phyloP scores from a whole-genome alignment of 2,329 filamentous ascomycete species.

The Fusarium nanum region DNA sequence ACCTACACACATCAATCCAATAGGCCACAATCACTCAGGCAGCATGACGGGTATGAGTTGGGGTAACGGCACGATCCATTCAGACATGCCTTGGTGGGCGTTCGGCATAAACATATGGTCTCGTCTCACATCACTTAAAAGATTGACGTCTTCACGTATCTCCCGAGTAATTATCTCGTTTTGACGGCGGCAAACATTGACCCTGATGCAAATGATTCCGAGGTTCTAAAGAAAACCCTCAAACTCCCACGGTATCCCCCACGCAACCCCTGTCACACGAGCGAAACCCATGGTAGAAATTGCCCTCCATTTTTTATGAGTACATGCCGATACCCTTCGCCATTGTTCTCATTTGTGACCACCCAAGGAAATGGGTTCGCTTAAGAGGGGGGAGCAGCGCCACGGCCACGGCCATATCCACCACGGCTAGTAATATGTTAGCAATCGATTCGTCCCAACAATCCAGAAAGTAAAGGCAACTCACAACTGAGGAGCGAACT shows the following conservation, averaged over 20 bases:
- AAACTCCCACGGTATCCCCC: constrained; percentile 60
- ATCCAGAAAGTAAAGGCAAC: constrained; percentile 48
- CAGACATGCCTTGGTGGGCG: constrained; percentile 21
- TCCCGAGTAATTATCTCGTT: constrained; percentile 50
- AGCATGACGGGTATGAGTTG: not conserved
- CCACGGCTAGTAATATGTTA: constrained; percentile 72
- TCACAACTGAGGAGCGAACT: constrained; percentile 92
- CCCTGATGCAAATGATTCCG: constrained; percentile 62
- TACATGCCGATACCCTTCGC: constrained; percentile 61
- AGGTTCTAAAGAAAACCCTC: constrained; percentile 59
- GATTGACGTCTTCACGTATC: constrained; percentile 46
- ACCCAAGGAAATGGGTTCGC: constrained; percentile 56
- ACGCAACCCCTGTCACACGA: constrained; percentile 54
- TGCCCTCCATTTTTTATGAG: constrained; percentile 59
- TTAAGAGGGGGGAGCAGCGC: constrained; percentile 77
- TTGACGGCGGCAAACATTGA: constrained; percentile 55
- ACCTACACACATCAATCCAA: not conserved
- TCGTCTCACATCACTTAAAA: constrained; percentile 43
- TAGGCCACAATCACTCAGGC: constrained; percentile 14
- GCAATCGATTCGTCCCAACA: constrained; percentile 36
- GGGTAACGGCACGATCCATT: constrained; percentile 20
- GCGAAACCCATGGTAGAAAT: constrained; percentile 55
- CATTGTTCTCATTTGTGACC: constrained; percentile 59
- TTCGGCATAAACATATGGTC: constrained; percentile 28
- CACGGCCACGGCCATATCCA: constrained; percentile 90